phyloP scores from a whole-genome alignment of 768 basidiomycete genomes.

The Lactifluus rugatus region DNA sequence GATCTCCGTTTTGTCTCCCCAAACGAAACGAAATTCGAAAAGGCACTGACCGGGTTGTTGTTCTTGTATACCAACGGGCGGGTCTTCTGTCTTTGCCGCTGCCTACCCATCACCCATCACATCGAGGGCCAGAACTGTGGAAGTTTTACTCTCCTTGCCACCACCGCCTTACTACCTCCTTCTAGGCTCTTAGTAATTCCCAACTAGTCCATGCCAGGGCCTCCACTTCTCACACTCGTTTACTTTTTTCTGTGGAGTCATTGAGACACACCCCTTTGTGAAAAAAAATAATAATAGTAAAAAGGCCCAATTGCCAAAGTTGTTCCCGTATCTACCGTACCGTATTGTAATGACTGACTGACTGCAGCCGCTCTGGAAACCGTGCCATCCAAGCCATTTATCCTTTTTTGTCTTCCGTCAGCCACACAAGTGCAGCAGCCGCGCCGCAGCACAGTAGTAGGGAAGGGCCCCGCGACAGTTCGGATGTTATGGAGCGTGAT shows the following conservation, averaged over 20 bases:
- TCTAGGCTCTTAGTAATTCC: neutral
- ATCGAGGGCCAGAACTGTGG: conserved; percentile 2
- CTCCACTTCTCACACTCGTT: neutral
- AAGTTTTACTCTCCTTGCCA: neutral
- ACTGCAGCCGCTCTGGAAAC: neutral
- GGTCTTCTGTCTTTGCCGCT: conserved; percentile 7
- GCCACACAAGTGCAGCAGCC: neutral
- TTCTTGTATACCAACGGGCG: neutral
- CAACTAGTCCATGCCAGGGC: conserved; percentile 2
- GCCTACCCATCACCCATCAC: neutral
- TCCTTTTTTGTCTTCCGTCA: conserved; percentile 5
- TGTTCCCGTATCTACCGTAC: neutral
- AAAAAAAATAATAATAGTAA: no score
- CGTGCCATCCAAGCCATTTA: conserved; percentile 1
- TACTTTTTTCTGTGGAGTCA: neutral
- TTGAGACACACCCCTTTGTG: no score
- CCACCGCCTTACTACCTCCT: neutral
- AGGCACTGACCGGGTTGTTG: conserved; percentile 5
- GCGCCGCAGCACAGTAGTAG: conserved; percentile 8
- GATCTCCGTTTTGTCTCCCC: conserved; percentile 5
- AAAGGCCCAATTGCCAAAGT: neutral
- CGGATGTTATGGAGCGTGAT: conserved; percentile 9
- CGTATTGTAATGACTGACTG: neutral
- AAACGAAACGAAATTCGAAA: conserved; percentile 10
- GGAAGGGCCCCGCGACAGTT: neutral